These are phyloP conservation scores for Cladophialophora bantiana DNA, from an alignment of 2,329 filamentous ascomycete species.

Conservation along the genomic window DNA sequence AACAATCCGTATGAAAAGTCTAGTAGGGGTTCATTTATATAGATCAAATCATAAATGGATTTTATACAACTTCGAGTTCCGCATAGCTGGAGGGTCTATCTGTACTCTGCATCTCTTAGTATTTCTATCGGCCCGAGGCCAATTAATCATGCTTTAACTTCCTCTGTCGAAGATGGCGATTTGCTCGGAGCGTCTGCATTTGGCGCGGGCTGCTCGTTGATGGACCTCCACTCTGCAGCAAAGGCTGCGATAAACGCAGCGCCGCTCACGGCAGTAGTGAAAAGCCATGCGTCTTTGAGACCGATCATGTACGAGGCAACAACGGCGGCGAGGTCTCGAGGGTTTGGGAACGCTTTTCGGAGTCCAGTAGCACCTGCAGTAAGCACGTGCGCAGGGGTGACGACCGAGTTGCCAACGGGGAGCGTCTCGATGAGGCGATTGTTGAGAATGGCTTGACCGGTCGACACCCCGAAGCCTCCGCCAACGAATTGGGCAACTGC, in stretches of 20 bases:
- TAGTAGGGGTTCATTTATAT: too few species aligned
- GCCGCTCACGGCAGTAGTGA: slow-evolving; percentile 23
- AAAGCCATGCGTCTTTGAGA: slow-evolving; percentile 37
- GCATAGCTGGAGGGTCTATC: too few species aligned
- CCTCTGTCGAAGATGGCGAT: neutral
- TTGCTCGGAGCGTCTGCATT: neutral
- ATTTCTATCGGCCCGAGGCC: too few species aligned
- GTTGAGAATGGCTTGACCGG: slow-evolving; percentile 43
- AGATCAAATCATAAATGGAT: too few species aligned
- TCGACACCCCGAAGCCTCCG: slow-evolving; percentile 43
- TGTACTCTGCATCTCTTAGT: too few species aligned
- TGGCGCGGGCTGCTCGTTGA: neutral
- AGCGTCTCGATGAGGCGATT: slow-evolving; percentile 42
- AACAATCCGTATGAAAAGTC: too few species aligned
- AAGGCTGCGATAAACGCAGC: neutral
- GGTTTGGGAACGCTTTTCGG: slow-evolving; percentile 37
- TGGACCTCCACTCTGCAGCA: neutral
- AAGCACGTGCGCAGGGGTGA: slow-evolving; percentile 40
- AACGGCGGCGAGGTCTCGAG: slow-evolving; percentile 40
- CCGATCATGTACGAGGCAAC: slow-evolving; percentile 43
- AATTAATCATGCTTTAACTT: neutral
- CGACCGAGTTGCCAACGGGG: slow-evolving; percentile 33
- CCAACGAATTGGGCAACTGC: slow-evolving; percentile 45
- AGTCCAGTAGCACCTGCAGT: slow-evolving; percentile 43
- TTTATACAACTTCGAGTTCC: too few species aligned